phyloP scores from a whole-genome alignment of 129 eudicot species.

The Scalesia atractyloides region DNA sequence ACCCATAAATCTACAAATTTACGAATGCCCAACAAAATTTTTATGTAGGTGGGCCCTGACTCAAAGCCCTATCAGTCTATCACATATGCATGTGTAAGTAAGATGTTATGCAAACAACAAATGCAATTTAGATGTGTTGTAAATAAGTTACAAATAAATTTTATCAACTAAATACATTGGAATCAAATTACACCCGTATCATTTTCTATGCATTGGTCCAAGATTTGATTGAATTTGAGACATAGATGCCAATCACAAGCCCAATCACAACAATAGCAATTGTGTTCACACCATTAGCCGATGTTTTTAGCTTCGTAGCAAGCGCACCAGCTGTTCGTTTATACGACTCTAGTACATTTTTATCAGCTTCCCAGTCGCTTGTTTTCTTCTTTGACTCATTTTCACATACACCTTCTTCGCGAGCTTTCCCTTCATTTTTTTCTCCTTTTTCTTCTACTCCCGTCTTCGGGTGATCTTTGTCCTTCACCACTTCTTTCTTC shows the following conservation, averaged over 20 bases:
- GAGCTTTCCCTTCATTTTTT: neutral
- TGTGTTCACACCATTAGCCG: constrained; percentile 35
- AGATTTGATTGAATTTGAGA: constrained; percentile 35
- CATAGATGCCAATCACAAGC: constrained; percentile 48
- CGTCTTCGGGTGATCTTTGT: constrained; percentile 22
- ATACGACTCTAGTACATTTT: constrained; percentile 24
- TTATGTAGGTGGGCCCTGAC: neutral
- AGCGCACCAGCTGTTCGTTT: constrained; percentile 30
- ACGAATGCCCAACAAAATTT: neutral
- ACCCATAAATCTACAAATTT: neutral
- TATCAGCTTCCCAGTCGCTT: constrained; percentile 18
- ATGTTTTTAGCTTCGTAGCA: constrained; percentile 44
- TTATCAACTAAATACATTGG: neutral
- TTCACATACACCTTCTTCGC: constrained; percentile 12
- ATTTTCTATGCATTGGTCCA: constrained; percentile 19
- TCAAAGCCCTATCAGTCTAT: neutral
- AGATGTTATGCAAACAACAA: neutral
- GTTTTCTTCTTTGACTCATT: constrained; percentile 7
- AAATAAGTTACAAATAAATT: constrained; percentile 8
- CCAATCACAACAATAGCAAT: constrained; percentile 38
- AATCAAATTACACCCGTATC: constrained; percentile 14
- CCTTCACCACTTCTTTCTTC: constrained; percentile 2
- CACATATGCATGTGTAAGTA: neutral
- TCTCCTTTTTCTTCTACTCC: constrained; percentile 8
- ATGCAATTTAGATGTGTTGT: constrained; percentile 11